Conservation (phyloP, 2,329 filamentous ascomycete species). For the Bipolaris oryzae region DNA sequence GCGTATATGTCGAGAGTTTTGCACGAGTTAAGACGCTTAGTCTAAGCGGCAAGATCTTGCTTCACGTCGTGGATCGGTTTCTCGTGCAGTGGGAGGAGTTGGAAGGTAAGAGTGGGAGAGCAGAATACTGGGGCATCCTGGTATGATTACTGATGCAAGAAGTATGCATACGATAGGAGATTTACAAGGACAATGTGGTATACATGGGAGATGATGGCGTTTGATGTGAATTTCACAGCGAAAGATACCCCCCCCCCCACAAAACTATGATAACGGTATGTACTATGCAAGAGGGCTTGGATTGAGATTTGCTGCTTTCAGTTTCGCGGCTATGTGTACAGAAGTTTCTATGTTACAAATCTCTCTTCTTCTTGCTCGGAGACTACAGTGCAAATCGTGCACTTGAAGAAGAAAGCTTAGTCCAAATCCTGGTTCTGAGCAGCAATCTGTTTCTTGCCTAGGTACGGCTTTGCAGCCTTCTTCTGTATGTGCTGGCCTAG, state of each 20-base stretch:
- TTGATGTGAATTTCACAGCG: slow-evolving; percentile 13
- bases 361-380: not conserved
- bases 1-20: slow-evolving; percentile 92
- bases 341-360: slow-evolving; percentile 25
- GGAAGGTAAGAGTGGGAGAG: slow-evolving; percentile 50
- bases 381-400: not conserved
- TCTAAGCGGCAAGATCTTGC: slow-evolving; percentile 79
- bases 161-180: not conserved
- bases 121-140: slow-evolving; percentile 54
- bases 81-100: slow-evolving; percentile 80
- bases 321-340: slow-evolving; percentile 29
- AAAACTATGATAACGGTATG: not conserved
- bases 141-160: slow-evolving; percentile 23
- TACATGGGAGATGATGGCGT: slow-evolving; percentile 3
- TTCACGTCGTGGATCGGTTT: slow-evolving; percentile 74
- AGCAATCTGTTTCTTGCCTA: slow-evolving; percentile 19
- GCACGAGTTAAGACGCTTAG: slow-evolving; percentile 83
- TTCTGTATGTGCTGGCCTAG: slow-evolving; percentile 52
- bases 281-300: not conserved
- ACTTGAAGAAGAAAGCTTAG: slow-evolving; percentile 7
- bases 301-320: slow-evolving; percentile 6
- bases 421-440: slow-evolving; percentile 17
- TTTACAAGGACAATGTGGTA: not conserved
- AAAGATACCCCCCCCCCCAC: slow-evolving; percentile 19
- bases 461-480: slow-evolving; percentile 24